Conservation (phyloP, 192 early-diverging fungal genomes). For the Mortierella claussenii region DNA sequence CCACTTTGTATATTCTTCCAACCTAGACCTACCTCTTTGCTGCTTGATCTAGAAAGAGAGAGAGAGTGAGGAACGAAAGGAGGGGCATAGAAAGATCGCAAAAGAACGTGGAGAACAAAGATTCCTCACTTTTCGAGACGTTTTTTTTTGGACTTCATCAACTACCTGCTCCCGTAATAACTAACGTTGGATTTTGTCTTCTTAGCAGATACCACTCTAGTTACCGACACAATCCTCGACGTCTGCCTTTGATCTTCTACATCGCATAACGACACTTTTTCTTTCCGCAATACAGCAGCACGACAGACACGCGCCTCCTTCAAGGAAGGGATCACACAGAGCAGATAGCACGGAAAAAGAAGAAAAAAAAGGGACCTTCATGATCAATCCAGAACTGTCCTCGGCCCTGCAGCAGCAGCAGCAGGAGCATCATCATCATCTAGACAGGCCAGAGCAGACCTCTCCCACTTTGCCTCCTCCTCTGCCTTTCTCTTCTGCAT, state of each 20-base stretch:
- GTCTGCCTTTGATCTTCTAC: background rate
- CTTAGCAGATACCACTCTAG: too few species aligned
- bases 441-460: slow-evolving; percentile 2
- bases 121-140: too few species aligned
- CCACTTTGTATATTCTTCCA: too few species aligned
- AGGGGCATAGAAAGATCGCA: background rate
- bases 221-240: too few species aligned
- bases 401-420: too few species aligned
- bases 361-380: slow-evolving; percentile 1
- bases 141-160: too few species aligned
- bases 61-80: background rate
- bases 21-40: too few species aligned
- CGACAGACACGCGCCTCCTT: too few species aligned
- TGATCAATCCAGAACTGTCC: slow-evolving; percentile 28
- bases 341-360: background rate
- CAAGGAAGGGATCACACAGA: background rate
- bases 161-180: too few species aligned
- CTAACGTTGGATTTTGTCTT: too few species aligned
- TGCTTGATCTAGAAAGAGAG: too few species aligned
- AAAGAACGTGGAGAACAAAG: background rate
- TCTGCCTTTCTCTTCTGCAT: background rate
- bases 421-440: slow-evolving; percentile 11
- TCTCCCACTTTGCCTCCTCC: slow-evolving; percentile 8
- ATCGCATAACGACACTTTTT: background rate
- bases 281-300: too few species aligned